Conservation (phyloP, 2,329 filamentous ascomycete species). For the Penicillium sp. region DNA sequence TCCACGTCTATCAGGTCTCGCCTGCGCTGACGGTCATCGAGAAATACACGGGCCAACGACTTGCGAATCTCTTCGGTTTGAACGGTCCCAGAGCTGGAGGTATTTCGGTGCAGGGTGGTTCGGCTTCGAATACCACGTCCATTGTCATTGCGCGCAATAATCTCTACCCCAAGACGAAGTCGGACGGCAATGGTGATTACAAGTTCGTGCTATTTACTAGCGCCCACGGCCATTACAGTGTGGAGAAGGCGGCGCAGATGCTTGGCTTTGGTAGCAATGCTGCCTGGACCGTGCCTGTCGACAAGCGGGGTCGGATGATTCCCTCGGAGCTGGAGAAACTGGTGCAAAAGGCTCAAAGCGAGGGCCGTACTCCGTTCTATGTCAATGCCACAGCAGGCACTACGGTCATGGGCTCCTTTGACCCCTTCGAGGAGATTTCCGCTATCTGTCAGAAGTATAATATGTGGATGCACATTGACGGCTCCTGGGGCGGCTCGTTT, state of each 20-base stretch:
- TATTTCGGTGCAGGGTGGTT: slow-evolving; percentile 75
- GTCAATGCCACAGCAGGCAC: slow-evolving; percentile 95
- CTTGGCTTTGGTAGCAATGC: slow-evolving; percentile 75
- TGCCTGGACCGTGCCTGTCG: slow-evolving; percentile 73
- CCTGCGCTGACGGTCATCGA: slow-evolving; percentile 85
- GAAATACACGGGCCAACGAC: slow-evolving; percentile 70
- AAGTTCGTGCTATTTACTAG: slow-evolving; percentile 84
- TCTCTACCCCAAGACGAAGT: slow-evolving; percentile 76
- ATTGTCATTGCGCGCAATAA: slow-evolving; percentile 86
- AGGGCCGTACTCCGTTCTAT: slow-evolving; percentile 82
- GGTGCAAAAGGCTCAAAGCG: slow-evolving; percentile 59
- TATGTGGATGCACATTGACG: slow-evolving; percentile 93
- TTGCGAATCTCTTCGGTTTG: slow-evolving; percentile 78
- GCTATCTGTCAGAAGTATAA: slow-evolving; percentile 67
- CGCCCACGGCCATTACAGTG: slow-evolving; percentile 86
- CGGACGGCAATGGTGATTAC: slow-evolving; percentile 61
- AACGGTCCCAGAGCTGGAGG: slow-evolving; percentile 66
- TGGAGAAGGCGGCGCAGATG: slow-evolving; percentile 92
- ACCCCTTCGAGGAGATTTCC: slow-evolving; percentile 70
- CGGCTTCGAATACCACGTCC: slow-evolving; percentile 78
- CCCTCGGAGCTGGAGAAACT: slow-evolving; percentile 62
- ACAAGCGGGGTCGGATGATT: slow-evolving; percentile 69
- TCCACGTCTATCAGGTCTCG: slow-evolving; percentile 92
- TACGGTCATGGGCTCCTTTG: slow-evolving; percentile 86
- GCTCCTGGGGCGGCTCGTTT: slow-evolving; percentile 82